A percentile compares a stretch with the other conserved stretches of the same genome.
These are phyloP conservation scores for Termitomyces sp. DNA, from an alignment of 1,284 basidiomycete genomes.

Conservation along the genomic window DNA sequence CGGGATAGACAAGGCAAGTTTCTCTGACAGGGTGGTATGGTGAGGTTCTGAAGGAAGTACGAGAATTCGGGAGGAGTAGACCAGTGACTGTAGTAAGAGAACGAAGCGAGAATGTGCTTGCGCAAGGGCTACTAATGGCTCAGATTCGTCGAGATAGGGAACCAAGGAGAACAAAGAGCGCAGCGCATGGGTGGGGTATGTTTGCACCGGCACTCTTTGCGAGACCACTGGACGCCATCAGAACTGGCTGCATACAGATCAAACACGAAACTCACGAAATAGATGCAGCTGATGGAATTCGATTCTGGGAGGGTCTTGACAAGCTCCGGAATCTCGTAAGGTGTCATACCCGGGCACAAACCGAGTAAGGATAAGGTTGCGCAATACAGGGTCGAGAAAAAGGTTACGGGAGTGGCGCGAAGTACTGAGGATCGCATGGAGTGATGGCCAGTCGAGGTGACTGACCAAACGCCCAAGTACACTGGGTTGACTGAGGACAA, in stretches of 20 bases:
- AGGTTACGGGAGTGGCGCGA: constrained; percentile 43
- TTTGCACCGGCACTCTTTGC: constrained; percentile 54
- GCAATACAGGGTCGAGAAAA: constrained; percentile 36
- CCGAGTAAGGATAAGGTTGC: constrained; percentile 51
- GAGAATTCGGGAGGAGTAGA: constrained; percentile 45
- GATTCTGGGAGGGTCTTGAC: constrained; percentile 42
- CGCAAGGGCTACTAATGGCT: constrained; percentile 41
- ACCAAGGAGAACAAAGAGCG: constrained; percentile 38
- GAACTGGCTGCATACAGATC: constrained; percentile 12
- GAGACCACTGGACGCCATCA: constrained; percentile 48
- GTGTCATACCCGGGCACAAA: constrained; percentile 55
- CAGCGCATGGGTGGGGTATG: constrained; percentile 53
- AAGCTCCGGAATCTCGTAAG: constrained; percentile 36
- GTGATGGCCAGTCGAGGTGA: constrained; percentile 48
- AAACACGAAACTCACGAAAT: constrained; percentile 46
- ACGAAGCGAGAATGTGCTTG: constrained; percentile 69
- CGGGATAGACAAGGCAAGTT: constrained; percentile 33
- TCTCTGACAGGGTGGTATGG: constrained; percentile 24
- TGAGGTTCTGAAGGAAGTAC: constrained; percentile 44
- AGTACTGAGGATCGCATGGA: constrained; percentile 47
- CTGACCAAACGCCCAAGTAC: constrained; percentile 42
- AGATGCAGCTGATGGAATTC: constrained; percentile 55
- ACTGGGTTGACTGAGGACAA: constrained; percentile 24
- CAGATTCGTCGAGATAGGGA: constrained; percentile 33
- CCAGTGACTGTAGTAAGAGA: constrained; percentile 63